Evolutionary conservation across 495 filamentous ascomycete species (phyloP).

Genomic region (Aspergillus diversus): DNA sequence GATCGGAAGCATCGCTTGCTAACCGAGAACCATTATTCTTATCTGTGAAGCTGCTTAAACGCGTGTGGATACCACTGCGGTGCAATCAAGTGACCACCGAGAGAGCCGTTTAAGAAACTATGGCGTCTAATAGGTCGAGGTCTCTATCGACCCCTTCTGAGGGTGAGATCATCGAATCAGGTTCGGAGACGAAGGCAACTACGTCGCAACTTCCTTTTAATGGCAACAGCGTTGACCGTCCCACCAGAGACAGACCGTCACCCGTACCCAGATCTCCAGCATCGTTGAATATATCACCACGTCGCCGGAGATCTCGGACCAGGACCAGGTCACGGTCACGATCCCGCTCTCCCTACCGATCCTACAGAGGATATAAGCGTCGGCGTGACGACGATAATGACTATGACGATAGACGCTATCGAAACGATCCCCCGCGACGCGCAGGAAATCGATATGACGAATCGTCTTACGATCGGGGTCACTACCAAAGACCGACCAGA

Average conservation of each 20-base stretch:
- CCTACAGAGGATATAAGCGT: constrained; percentile 68
- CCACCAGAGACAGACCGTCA: constrained; percentile 58
- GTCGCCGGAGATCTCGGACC: constrained; percentile 44
- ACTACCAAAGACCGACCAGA: constrained; percentile 38
- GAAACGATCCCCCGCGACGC: constrained; percentile 51
- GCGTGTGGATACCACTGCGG: constrained; percentile 6
- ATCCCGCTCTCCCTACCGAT: constrained; percentile 48
- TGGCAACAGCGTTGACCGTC: constrained; percentile 78
- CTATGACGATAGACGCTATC: constrained; percentile 46
- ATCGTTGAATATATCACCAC: constrained; percentile 46
- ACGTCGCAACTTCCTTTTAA: constrained; percentile 75
- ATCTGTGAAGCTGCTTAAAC: constrained; percentile 33
- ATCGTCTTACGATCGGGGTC: constrained; percentile 33
- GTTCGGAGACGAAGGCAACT: constrained; percentile 70
- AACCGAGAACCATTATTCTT: constrained; percentile 29
- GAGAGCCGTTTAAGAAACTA: constrained; percentile 13
- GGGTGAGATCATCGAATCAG: constrained; percentile 86
- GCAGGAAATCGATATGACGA: constrained; percentile 41
- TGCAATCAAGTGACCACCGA: constrained; percentile 5
- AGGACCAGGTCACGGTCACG: constrained; percentile 37
- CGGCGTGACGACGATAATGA: constrained; percentile 61
- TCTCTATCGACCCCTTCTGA: constrained; percentile 62
- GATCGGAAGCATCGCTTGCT: constrained; percentile 30
- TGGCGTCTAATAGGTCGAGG: constrained; percentile 48
- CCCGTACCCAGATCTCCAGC: constrained; percentile 56